These are phyloP conservation scores for Neodidymelliopsis sp. DNA, from an alignment of 2,329 filamentous ascomycete species.

Conservation along the genomic window DNA sequence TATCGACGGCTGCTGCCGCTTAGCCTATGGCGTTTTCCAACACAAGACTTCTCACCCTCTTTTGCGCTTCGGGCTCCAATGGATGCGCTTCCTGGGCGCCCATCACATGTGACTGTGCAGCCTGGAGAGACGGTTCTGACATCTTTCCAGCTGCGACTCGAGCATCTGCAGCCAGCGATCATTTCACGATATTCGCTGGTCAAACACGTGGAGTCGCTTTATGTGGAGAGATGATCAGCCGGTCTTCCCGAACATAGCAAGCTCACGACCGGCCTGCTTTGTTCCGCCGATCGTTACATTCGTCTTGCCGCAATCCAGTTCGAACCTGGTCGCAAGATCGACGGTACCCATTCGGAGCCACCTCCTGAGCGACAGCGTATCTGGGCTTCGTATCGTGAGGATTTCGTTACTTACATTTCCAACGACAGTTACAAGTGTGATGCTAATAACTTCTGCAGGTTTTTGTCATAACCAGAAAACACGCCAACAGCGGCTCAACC, in stretches of 20 bases:
- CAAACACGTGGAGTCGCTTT: constrained; percentile 30
- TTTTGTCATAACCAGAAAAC: neutral
- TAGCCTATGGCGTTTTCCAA: constrained; percentile 10
- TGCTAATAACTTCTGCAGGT: neutral
- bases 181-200: constrained; percentile 8
- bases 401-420: neutral
- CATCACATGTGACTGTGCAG: constrained; percentile 4
- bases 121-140: neutral
- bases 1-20: constrained; percentile 18
- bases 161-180: neutral
- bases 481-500: constrained; percentile 1
- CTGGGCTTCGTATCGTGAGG: constrained; percentile 2
- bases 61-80: neutral
- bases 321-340: constrained; percentile 11
- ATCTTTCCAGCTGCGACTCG: neutral
- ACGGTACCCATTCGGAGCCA: constrained; percentile 3
- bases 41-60: neutral
- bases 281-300: constrained; percentile 25
- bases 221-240: constrained; percentile 30
- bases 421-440: neutral
- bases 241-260: constrained; percentile 25
- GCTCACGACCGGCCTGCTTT: constrained; percentile 16
- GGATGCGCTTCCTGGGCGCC: neutral
- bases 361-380: constrained; percentile 5
- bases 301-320: neutral